Conservation (phyloP, 441 rosid species). For the Sinapis alba region DNA sequence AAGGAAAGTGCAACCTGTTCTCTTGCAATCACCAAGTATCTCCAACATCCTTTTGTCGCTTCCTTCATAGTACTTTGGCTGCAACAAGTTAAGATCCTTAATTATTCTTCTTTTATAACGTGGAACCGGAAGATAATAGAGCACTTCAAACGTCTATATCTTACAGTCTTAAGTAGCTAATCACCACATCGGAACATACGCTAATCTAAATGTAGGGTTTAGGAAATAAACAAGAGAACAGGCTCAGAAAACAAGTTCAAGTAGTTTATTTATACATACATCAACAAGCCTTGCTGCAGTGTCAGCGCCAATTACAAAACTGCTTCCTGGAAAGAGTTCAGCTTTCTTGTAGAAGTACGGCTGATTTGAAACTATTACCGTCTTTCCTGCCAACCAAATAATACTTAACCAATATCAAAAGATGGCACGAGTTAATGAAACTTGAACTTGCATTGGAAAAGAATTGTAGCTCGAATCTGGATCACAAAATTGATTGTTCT, state of each 20-base stretch:
- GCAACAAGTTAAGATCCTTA: constrained; percentile 26
- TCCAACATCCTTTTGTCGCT: constrained; percentile 64
- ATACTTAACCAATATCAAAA: constrained; percentile 16
- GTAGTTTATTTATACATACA: constrained; percentile 47
- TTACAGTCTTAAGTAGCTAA: not conserved
- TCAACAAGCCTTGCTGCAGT: constrained; percentile 83
- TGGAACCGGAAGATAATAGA: constrained; percentile 11
- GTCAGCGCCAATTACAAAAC: constrained; percentile 92
- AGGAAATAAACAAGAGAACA: not conserved
- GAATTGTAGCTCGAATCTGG: constrained; percentile 10
- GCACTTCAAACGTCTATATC: not conserved
- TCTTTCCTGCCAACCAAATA: constrained; percentile 63
- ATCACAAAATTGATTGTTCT: not conserved
- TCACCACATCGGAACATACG: not conserved
- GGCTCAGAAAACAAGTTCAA: not conserved
- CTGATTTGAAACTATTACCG: constrained; percentile 86
- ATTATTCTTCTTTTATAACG: not conserved
- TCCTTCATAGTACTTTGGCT: constrained; percentile 86
- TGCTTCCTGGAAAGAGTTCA: constrained; percentile 91
- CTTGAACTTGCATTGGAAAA: constrained; percentile 18
- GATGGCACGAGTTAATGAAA: not conserved
- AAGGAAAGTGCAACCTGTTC: constrained; percentile 76
- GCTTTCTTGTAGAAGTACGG: constrained; percentile 96
- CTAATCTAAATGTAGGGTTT: not conserved
- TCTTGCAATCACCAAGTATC: constrained; percentile 64